Base-by-base conservation (phyloP, 495 filamentous ascomycete genomes). In the Poronia punctata region DNA sequence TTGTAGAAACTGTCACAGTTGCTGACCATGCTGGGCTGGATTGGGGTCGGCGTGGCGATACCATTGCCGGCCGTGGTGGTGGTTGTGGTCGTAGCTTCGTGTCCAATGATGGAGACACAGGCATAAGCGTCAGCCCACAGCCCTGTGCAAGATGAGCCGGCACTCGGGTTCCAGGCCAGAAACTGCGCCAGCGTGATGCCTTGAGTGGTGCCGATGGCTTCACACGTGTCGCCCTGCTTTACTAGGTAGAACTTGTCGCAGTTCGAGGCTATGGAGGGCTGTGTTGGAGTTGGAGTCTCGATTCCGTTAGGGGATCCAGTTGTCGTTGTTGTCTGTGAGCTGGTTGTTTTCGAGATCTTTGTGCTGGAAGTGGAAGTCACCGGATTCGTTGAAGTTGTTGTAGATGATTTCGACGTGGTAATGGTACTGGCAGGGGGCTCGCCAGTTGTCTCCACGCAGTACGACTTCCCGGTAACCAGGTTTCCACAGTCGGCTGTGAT, bases 181-280 rank as follows among this genome's bases (percentile, higher is more conserved):
- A 34, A 20, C 31, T 34, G 31, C 7, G n/a, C 16, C 16, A n/a
- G 6, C 2, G 31, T 20, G 17, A 34, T 34, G 15, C 31, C 31
- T 11, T 34, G 6, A 5, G 6, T 22, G 22, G 43, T 21, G 17
- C 57, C 60, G 29, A 76, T 57, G 29, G 49, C 49, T 3, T 38
- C 43, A 48, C 71, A 76, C 49, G 52, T 56, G 35, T 75, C 71
- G 23, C 63, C 66, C 5, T 32, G 25, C 5, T 40, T 22, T 7
- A 71, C 61, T 10, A 60, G 45, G 48, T 67, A 59, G 48, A 66
- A 74, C 27, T 56, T 38, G 31, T 62, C 45, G 55, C 71, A 75
- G 44, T 57, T 58, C 26, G 17, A 38, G 18, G 54, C 49, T 32
- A 62, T 62, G 34, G 59, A 59, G 6, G 62, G 52, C 56, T 60